Evolutionary conservation across 805 yeast genomes (phyloP).

Genomic region (Millerozyma acaciae): DNA sequence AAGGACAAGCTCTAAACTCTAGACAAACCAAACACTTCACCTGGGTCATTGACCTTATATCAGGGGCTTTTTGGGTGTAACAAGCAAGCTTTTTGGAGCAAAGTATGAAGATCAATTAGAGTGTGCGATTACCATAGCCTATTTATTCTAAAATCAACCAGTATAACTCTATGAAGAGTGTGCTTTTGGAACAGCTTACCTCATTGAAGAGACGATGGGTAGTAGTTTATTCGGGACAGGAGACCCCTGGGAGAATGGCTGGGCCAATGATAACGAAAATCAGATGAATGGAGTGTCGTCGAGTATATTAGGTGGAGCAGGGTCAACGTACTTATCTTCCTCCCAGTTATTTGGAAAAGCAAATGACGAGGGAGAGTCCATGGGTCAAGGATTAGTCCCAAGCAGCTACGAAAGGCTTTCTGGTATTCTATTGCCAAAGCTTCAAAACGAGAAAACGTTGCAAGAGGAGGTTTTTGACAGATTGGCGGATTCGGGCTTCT

Average conservation of each 20-base stretch:
- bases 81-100: no score
- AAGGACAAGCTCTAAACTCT: no score
- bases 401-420: slow-evolving; percentile 24
- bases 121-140: no score
- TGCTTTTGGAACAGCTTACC: no score
- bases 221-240: slow-evolving; percentile 16
- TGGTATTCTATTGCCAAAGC: slow-evolving; percentile 11
- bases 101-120: no score
- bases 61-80: no score
- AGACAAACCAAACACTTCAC: no score
- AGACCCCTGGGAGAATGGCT: slow-evolving; percentile 41
- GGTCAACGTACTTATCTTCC: slow-evolving; percentile 19
- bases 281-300: slow-evolving; percentile 2
- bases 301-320: slow-evolving; percentile 4
- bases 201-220: slow-evolving; percentile 7
- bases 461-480: slow-evolving; percentile 26
- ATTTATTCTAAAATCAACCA: no score
- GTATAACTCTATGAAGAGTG: no score
- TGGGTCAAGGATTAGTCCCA: slow-evolving; percentile 19
- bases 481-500: slow-evolving; percentile 20
- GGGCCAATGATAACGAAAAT: slow-evolving; percentile 21
- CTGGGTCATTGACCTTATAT: no score
- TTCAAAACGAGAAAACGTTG: slow-evolving; percentile 24
- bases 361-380: slow-evolving; percentile 1
- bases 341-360: slow-evolving; percentile 20